Evolutionary conservation across 495 filamentous ascomycete genomes (phyloP).

Genomic region (Elasticomyces elasticus): DNA sequence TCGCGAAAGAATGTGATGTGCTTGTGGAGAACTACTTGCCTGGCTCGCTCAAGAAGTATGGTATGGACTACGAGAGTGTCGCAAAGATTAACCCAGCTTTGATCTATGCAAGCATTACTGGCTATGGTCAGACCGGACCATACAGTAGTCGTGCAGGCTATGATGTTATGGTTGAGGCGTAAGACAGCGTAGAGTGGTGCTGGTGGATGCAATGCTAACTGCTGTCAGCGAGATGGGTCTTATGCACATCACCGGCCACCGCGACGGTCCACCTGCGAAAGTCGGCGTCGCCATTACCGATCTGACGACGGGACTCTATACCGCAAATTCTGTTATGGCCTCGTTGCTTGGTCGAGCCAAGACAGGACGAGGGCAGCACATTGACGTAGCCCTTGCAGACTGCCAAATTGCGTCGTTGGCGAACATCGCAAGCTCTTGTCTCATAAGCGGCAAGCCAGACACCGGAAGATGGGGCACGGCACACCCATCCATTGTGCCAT

Average conservation of each 20-base stretch:
- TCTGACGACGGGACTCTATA: constrained; percentile 90
- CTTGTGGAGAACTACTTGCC: constrained; percentile 97
- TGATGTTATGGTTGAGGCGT: constrained; percentile 97
- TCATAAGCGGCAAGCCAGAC: constrained; percentile 84
- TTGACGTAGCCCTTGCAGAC: constrained; percentile 84
- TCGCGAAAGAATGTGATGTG: constrained; percentile 78
- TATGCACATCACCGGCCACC: constrained; percentile 91
- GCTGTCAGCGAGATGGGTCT: constrained; percentile 65
- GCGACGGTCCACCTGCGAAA: constrained; percentile 88
- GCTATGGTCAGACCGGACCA: constrained; percentile 85
- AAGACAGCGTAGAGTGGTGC: constrained; percentile 1
- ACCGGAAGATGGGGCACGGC: constrained; percentile 88
- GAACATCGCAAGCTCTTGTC: constrained; percentile 84
- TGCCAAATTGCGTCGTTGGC: constrained; percentile 87
- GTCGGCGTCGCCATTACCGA: constrained; percentile 96
- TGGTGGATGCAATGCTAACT: neutral
- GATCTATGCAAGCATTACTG: constrained; percentile 64
- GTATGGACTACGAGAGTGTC: constrained; percentile 73
- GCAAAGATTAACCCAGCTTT: constrained; percentile 66
- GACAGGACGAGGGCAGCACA: constrained; percentile 75
- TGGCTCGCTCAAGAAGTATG: constrained; percentile 80
- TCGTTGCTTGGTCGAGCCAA: constrained; percentile 62
- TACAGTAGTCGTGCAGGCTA: constrained; percentile 85
- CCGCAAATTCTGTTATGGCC: constrained; percentile 94
- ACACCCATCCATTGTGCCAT: constrained; percentile 97